Conservation (phyloP, 2,329 filamentous ascomycete species). For the Biscogniauxia sp. region DNA sequence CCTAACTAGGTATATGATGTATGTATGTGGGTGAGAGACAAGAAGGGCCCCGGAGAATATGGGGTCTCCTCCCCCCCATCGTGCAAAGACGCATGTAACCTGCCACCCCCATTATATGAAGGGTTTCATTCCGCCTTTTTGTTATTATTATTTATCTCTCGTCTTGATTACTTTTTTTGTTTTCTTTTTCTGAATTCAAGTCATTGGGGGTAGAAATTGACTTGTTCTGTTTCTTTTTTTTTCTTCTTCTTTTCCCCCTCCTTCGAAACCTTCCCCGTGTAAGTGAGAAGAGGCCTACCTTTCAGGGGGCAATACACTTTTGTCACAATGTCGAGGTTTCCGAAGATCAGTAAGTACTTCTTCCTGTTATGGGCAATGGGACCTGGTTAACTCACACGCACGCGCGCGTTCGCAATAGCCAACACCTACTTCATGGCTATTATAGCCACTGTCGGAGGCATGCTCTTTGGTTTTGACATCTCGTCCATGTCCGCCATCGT, state of each 20-base stretch:
- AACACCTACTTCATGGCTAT: constrained; percentile 33
- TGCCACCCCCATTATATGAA: not conserved
- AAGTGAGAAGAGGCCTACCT: constrained; percentile 10
- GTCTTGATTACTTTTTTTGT: not conserved
- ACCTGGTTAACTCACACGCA: not conserved
- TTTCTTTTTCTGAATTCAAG: not conserved
- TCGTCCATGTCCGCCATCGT: constrained; percentile 58
- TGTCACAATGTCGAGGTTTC: constrained; percentile 27
- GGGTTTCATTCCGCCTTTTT: not conserved
- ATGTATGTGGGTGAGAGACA: not conserved
- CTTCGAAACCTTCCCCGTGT: constrained; percentile 7
- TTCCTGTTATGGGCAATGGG: constrained; percentile 2
- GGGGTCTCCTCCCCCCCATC: not conserved
- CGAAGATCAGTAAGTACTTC: constrained; percentile 28
- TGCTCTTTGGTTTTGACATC: constrained; percentile 54
- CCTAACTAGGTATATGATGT: too few species aligned
- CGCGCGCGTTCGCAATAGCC: constrained; percentile 11
- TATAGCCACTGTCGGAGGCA: constrained; percentile 31
- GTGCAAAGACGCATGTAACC: not conserved
- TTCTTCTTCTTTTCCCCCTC: constrained; percentile 1
- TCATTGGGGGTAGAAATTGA: too few species aligned
- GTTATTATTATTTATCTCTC: not conserved
- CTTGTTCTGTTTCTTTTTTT: not conserved
- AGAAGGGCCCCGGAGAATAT: not conserved
- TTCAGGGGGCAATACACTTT: constrained; percentile 3